These are phyloP conservation scores for Fraxinus anomala DNA, from an alignment of 257 asterid species.

Conservation along the genomic window DNA sequence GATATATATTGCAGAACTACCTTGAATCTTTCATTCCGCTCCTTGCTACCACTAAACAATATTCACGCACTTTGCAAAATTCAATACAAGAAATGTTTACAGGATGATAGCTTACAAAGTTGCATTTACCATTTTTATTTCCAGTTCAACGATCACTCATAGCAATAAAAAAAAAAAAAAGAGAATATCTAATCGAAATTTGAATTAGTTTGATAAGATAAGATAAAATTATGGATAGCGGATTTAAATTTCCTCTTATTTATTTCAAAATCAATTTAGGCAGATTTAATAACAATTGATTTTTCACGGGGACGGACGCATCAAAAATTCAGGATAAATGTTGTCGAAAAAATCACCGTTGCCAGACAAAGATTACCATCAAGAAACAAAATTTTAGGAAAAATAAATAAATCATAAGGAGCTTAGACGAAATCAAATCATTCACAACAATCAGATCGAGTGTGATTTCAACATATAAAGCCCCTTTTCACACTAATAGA, in stretches of 20 bases:
- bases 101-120: background rate
- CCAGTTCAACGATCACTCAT: conserved; percentile 3
- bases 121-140: background rate
- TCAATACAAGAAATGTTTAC: conserved; percentile 5
- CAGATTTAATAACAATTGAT: background rate
- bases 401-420: no score
- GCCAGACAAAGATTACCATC: no score
- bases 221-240: background rate
- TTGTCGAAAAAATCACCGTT: no score
- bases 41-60: background rate
- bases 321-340: no score
- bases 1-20: background rate
- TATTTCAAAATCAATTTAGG: background rate
- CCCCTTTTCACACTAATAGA: no score
- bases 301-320: no score
- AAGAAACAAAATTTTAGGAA: no score
- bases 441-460: no score
- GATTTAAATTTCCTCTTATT: background rate
- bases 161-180: background rate
- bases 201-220: background rate
- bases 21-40: background rate
- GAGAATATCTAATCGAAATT: background rate
- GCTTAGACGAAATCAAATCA: no score
- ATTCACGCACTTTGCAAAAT: conserved; percentile 7
- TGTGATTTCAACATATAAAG: no score